Conservation (phyloP, 306 rosid genomes). For the Alnus glutinosa region DNA sequence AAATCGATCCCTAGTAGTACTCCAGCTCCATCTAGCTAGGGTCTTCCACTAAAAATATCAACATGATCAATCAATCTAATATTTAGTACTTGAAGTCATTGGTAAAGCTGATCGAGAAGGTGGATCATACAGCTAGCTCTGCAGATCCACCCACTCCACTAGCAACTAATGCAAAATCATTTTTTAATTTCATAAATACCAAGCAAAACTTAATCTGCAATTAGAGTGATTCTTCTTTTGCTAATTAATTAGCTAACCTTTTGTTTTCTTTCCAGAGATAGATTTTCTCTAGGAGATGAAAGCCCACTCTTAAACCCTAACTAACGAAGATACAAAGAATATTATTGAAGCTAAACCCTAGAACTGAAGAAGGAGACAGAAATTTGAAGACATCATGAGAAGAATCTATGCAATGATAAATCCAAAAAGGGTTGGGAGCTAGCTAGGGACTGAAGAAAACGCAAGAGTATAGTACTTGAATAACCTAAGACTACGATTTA, state of each 20-base stretch:
- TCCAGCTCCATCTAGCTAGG: slow-evolving; percentile 16
- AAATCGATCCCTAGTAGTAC: slow-evolving; percentile 14
- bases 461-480: background rate
- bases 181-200: background rate
- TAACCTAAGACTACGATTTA: slow-evolving; percentile 2
- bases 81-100: background rate
- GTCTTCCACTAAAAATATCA: slow-evolving; percentile 38
- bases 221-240: background rate
- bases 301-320: slow-evolving; percentile 1
- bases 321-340: background rate
- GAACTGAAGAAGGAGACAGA: slow-evolving; percentile 5
- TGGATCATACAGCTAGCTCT: slow-evolving; percentile 33
- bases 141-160: slow-evolving; percentile 27
- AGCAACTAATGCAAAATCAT: background rate
- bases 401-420: slow-evolving; percentile 31
- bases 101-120: slow-evolving; percentile 40
- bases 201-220: background rate
- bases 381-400: slow-evolving; percentile 8
- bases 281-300: background rate
- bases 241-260: background rate
- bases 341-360: slow-evolving; percentile 34
- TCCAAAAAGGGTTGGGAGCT: background rate
- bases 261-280: background rate
- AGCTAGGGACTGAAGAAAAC: slow-evolving; percentile 8
- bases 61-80: slow-evolving; percentile 12